These are phyloP conservation scores for Colletotrichum aenigma DNA, from an alignment of 2,329 filamentous ascomycete genomes.

Conservation along the genomic window DNA sequence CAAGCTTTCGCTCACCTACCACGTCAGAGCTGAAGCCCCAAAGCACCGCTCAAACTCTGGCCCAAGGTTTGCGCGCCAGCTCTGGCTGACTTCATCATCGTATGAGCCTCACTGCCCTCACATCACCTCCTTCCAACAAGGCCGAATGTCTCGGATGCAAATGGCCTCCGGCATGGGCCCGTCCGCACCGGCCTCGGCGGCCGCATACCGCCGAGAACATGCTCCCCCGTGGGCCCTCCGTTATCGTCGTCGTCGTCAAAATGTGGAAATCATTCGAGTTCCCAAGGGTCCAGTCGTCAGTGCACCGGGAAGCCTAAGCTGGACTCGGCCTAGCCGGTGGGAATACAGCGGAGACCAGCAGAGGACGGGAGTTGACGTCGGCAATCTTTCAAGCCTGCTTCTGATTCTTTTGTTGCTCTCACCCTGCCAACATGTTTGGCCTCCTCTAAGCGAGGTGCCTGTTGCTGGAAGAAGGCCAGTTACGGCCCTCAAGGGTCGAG, in stretches of 20 bases:
- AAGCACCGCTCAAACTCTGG: not conserved
- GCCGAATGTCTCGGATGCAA: not conserved
- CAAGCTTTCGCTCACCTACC: not conserved
- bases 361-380: constrained; percentile 15
- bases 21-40: not conserved
- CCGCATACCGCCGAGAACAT: not conserved
- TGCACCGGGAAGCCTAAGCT: not conserved
- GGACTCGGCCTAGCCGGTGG: not conserved
- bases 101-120: not conserved
- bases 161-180: not conserved
- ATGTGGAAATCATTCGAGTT: not conserved
- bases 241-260: not conserved
- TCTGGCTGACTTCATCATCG: not conserved
- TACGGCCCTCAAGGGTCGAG: not conserved
- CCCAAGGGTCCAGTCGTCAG: not conserved
- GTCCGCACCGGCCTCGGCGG: not conserved
- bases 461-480: not conserved
- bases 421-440: not conserved
- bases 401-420: not conserved
- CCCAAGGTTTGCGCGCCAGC: not conserved
- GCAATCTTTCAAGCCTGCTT: not conserved
- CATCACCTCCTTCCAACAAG: not conserved
- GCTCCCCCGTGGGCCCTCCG: not conserved
- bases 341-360: constrained; percentile 5
- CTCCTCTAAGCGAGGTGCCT: not conserved